Conservation (phyloP, 1,284 basidiomycete species). For the Cronartium quercuum region DNA sequence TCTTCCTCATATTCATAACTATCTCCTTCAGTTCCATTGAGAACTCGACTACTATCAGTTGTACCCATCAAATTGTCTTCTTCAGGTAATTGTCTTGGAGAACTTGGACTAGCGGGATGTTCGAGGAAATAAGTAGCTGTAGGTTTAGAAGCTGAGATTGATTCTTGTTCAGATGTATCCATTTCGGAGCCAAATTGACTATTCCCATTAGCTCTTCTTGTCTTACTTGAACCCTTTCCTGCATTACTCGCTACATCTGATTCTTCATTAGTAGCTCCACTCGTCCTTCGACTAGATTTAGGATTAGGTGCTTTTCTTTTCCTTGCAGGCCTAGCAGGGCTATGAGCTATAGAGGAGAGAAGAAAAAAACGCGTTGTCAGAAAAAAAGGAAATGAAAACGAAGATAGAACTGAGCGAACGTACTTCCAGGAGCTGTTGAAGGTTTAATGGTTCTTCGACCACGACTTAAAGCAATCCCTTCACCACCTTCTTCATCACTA, state of each 20-base stretch:
- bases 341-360: not conserved
- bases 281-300: constrained; percentile 2
- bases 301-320: not conserved
- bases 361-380: not conserved
- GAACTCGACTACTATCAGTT: constrained; percentile 27
- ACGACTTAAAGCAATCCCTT: constrained; percentile 23
- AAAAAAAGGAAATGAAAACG: not conserved
- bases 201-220: not conserved
- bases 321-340: not conserved
- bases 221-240: not conserved
- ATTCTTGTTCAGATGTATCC: not conserved
- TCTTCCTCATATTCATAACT: constrained; percentile 36
- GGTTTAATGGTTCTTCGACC: constrained; percentile 3
- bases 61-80: constrained; percentile 12
- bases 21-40: constrained; percentile 11
- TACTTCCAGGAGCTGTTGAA: constrained; percentile 5
- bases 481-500: constrained; percentile 28
- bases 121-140: constrained; percentile 24
- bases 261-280: not conserved
- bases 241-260: not conserved
- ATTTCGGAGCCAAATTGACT: not conserved
- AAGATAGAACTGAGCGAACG: not conserved
- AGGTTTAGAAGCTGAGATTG: constrained; percentile 10
- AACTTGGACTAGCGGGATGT: constrained; percentile 8
- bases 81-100: not conserved